These are phyloP conservation scores for Plantago major DNA, from an alignment of 257 asterid genomes.

Conservation along the genomic window DNA sequence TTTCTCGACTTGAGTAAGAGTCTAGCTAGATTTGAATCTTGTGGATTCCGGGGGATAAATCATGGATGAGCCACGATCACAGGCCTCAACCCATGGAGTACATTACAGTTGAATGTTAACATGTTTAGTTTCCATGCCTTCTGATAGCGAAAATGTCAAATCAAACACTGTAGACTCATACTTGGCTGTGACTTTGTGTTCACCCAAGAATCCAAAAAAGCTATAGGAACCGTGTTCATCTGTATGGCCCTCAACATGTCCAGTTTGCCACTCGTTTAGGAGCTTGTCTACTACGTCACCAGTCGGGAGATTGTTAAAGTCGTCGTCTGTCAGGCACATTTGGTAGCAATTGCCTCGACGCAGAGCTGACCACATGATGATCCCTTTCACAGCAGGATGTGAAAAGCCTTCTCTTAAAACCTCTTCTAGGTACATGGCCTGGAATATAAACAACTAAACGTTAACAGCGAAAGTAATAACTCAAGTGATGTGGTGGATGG, in stretches of 20 bases:
- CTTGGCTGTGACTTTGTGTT: constrained; percentile 32
- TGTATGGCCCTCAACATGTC: constrained; percentile 29
- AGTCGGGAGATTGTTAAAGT: constrained; percentile 43
- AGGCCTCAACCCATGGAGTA: neutral
- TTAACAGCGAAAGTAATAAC: neutral
- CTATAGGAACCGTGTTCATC: constrained; percentile 43
- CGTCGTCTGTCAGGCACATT: constrained; percentile 53
- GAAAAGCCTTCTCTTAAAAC: constrained; percentile 52
- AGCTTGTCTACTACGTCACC: constrained; percentile 53
- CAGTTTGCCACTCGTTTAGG: constrained; percentile 47
- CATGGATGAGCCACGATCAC: neutral
- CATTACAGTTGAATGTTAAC: constrained; percentile 21
- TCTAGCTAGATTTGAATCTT: too few relatives aligned
- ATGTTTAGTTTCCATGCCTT: constrained; percentile 34
- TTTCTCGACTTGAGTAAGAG: too few relatives aligned
- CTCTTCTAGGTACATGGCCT: constrained; percentile 46
- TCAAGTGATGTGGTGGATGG: neutral
- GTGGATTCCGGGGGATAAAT: neutral
- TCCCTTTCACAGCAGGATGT: constrained; percentile 51
- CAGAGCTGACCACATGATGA: constrained; percentile 50
- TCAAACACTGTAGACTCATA: constrained; percentile 16
- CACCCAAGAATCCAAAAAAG: constrained; percentile 50
- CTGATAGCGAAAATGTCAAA: constrained; percentile 38
- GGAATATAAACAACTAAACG: neutral
- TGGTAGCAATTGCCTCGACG: constrained; percentile 41